These are phyloP conservation scores for Tricholomella constricta DNA, from an alignment of 768 basidiomycete species.

Conservation along the genomic window DNA sequence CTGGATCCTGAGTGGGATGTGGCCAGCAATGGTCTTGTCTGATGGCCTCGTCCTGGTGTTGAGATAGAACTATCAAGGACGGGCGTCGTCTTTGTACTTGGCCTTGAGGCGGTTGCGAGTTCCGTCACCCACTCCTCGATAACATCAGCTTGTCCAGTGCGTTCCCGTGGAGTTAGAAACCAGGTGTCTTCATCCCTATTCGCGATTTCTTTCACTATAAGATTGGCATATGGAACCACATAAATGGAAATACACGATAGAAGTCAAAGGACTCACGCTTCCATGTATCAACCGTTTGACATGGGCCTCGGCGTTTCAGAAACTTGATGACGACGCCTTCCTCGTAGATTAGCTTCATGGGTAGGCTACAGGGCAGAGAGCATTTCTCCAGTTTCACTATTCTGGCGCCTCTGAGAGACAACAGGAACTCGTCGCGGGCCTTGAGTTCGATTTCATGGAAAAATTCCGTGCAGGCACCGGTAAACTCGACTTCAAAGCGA, in stretches of 20 bases:
- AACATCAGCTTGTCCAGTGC: conserved; percentile 16
- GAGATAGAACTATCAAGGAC: background rate
- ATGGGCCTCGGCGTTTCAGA: conserved; percentile 28
- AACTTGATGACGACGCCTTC: conserved; percentile 46
- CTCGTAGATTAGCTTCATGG: conserved; percentile 42
- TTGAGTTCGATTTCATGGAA: conserved; percentile 40
- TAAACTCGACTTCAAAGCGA: conserved; percentile 42
- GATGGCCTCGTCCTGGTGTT: background rate
- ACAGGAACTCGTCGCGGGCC: conserved; percentile 41
- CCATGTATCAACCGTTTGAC: conserved; percentile 40
- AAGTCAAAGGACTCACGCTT: conserved; percentile 28
- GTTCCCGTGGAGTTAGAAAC: conserved; percentile 29
- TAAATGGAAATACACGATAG: background rate
- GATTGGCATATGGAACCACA: background rate
- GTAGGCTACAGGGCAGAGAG: conserved; percentile 33
- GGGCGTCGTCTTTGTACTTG: background rate
- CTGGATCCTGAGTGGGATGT: background rate
- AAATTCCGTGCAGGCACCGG: conserved; percentile 30
- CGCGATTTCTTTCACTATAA: conserved; percentile 13
- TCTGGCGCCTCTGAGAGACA: conserved; percentile 48
- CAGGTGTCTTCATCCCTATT: conserved; percentile 24
- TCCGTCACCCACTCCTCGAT: background rate
- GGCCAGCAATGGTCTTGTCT: background rate
- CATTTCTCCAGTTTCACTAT: conserved; percentile 29
- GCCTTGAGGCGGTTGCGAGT: background rate